phyloP scores from a whole-genome alignment of 176 grass and related monocot species.

The Stipa capillata region DNA sequence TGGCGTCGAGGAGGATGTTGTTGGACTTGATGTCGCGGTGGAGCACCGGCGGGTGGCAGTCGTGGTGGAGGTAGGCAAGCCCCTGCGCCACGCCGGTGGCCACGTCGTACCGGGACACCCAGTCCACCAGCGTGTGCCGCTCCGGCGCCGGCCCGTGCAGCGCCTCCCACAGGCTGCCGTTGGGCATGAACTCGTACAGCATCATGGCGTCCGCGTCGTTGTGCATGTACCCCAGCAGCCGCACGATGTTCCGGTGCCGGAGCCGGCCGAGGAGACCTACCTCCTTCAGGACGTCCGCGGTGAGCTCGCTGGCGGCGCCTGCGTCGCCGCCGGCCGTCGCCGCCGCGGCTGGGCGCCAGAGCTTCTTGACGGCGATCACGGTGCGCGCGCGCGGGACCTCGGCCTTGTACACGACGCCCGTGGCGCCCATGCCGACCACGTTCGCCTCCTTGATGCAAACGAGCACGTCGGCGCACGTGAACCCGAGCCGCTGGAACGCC shows the following conservation, averaged over 20 bases:
- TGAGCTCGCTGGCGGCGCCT: neutral
- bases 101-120: slow-evolving; percentile 82
- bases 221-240: slow-evolving; percentile 75
- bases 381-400: slow-evolving; percentile 45
- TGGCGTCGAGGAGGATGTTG: slow-evolving; percentile 80
- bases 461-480: slow-evolving; percentile 67
- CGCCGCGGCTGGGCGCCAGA: slow-evolving; percentile 48
- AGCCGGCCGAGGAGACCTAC: slow-evolving; percentile 65
- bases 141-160: slow-evolving; percentile 41
- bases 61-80: slow-evolving; percentile 89
- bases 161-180: slow-evolving; percentile 92
- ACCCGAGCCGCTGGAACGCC: slow-evolving; percentile 73
- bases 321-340: slow-evolving; percentile 4
- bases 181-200: slow-evolving; percentile 98
- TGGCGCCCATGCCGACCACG: slow-evolving; percentile 88
- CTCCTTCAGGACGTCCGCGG: slow-evolving; percentile 56
- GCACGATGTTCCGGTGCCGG: slow-evolving; percentile 91
- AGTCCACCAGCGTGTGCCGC: slow-evolving; percentile 51
- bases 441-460: slow-evolving; percentile 93
- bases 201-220: slow-evolving; percentile 80
- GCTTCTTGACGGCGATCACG: slow-evolving; percentile 89
- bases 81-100: slow-evolving; percentile 76
- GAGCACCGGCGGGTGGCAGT: slow-evolving; percentile 84
- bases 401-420: slow-evolving; percentile 83
- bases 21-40: slow-evolving; percentile 96